Conservation (phyloP, 1,284 basidiomycete genomes). For the Irpex sp. region DNA sequence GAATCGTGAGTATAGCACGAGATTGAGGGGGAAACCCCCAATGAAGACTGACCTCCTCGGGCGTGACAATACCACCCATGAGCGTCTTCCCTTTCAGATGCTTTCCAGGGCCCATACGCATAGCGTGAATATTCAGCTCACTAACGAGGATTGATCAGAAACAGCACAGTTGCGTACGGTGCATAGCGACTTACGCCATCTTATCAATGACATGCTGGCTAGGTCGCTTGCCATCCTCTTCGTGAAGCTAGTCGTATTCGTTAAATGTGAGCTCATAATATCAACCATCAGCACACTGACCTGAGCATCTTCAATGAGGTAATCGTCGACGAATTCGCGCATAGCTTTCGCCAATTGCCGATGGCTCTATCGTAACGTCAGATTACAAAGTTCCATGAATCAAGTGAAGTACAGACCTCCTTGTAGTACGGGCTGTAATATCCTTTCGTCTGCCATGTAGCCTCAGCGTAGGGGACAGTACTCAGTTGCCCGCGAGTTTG, state of each 20-base stretch:
- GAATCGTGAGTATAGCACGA: slow-evolving; percentile 12
- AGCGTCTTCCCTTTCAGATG: slow-evolving; percentile 82
- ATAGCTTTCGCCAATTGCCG: slow-evolving; percentile 44
- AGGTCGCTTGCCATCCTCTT: slow-evolving; percentile 76
- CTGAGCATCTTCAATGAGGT: slow-evolving; percentile 46
- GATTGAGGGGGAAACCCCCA: neutral
- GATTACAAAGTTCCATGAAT: neutral
- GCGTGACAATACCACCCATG: slow-evolving; percentile 79
- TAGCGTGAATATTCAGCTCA: slow-evolving; percentile 74
- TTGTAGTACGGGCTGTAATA: slow-evolving; percentile 75
- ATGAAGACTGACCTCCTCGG: slow-evolving; percentile 59
- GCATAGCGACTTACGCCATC: slow-evolving; percentile 52
- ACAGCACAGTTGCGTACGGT: neutral
- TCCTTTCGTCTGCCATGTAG: slow-evolving; percentile 69
- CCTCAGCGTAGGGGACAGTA: slow-evolving; percentile 81
- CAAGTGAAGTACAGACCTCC: slow-evolving; percentile 24
- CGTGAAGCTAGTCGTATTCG: slow-evolving; percentile 44
- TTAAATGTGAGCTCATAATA: neutral
- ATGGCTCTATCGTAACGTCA: slow-evolving; percentile 36
- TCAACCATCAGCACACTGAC: slow-evolving; percentile 20
- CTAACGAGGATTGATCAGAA: slow-evolving; percentile 30
- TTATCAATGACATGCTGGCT: slow-evolving; percentile 61
- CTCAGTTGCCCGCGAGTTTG: slow-evolving; percentile 55
- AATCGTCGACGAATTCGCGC: slow-evolving; percentile 48
- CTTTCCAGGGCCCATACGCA: slow-evolving; percentile 85